Conservation (phyloP, 1,284 basidiomycete genomes). For the Ustilago curta region DNA sequence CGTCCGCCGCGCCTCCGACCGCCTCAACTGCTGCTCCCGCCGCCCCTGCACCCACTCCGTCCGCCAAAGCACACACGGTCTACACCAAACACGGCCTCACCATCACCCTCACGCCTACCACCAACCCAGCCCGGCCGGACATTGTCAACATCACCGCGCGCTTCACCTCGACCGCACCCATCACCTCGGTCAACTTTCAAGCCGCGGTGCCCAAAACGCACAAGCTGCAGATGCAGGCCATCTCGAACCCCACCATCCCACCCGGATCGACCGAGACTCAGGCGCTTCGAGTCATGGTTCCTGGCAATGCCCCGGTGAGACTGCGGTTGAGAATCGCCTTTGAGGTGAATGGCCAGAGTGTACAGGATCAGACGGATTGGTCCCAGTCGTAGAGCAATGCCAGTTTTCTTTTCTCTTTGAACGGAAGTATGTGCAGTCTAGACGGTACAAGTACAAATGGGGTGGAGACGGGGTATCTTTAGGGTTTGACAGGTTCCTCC, state of each 20-base stretch:
- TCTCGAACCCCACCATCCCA: slow-evolving; percentile 84
- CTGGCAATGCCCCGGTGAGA: slow-evolving; percentile 82
- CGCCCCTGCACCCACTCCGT: slow-evolving; percentile 34
- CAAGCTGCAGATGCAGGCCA: slow-evolving; percentile 97
- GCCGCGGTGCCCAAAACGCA: slow-evolving; percentile 98
- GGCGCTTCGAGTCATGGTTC: slow-evolving; percentile 91
- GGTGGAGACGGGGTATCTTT: background rate
- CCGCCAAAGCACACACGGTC: slow-evolving; percentile 78
- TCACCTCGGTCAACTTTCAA: slow-evolving; percentile 84
- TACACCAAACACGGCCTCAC: slow-evolving; percentile 91
- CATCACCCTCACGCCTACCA: slow-evolving; percentile 89
- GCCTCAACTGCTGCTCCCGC: slow-evolving; percentile 19
- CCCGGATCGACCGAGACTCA: slow-evolving; percentile 90
- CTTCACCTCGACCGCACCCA: slow-evolving; percentile 77
- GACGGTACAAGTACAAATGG: slow-evolving; percentile 15
- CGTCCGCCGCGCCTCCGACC: slow-evolving; percentile 82
- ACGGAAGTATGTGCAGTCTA: background rate
- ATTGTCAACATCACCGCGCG: slow-evolving; percentile 89
- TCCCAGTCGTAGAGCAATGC: slow-evolving; percentile 17
- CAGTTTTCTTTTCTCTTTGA: background rate
- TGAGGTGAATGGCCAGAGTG: slow-evolving; percentile 73
- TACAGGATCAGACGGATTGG: slow-evolving; percentile 93
- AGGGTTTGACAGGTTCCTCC: slow-evolving; percentile 73
- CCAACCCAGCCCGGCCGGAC: slow-evolving; percentile 81
- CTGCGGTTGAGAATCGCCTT: slow-evolving; percentile 87